phyloP scores from a whole-genome alignment of 2,329 filamentous ascomycete species.

The Sporothrix inflata region DNA sequence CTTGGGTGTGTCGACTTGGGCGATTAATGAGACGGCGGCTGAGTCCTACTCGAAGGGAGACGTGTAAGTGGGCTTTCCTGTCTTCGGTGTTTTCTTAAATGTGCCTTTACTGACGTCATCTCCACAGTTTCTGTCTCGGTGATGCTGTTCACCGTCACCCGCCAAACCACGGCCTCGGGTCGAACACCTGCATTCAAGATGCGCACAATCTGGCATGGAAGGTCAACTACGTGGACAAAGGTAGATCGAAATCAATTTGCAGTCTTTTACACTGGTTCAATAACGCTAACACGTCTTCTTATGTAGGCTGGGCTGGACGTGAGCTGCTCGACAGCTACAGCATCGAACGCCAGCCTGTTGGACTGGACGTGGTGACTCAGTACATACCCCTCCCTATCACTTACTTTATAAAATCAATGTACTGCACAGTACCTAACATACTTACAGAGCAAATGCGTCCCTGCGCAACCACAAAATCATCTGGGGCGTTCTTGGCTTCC shows the following conservation, averaged over 20 bases:
- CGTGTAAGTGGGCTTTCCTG: not conserved
- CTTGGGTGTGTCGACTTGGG: not conserved
- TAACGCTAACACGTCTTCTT: no score
- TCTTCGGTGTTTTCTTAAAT: not conserved
- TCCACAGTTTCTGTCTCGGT: not conserved
- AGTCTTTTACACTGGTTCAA: no score
- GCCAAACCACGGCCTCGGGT: not conserved
- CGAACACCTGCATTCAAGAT: not conserved
- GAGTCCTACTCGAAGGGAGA: not conserved
- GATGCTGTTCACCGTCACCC: not conserved
- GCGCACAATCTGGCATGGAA: not conserved
- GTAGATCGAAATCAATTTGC: not conserved
- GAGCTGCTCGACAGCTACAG: conserved; percentile 6
- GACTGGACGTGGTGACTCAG: not conserved
- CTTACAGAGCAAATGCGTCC: not conserved
- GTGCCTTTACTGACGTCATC: not conserved
- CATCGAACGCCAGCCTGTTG: not conserved
- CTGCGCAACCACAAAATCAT: not conserved
- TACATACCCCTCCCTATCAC: not conserved
- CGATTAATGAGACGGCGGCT: not conserved
- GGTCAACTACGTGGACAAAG: not conserved
- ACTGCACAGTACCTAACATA: not conserved
- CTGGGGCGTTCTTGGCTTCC: not conserved
- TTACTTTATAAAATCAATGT: no score
- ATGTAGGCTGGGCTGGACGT: not conserved